A percentile compares a stretch with the other conserved stretches of the same genome.
Evolutionary conservation across 192 early-diverging fungal species (phyloP).

Genomic region (Backusella circina): DNA sequence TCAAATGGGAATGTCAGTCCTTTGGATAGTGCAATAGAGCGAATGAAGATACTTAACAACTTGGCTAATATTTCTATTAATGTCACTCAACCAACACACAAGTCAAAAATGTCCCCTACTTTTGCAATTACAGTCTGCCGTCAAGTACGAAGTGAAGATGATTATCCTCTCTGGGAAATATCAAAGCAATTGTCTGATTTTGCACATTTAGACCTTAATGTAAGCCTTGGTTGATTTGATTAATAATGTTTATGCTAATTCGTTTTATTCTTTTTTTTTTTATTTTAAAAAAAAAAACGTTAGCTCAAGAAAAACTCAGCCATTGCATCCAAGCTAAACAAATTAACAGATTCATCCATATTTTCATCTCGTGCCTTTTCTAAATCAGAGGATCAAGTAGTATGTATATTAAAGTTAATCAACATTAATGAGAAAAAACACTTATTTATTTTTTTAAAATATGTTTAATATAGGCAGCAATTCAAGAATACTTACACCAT

Average conservation of each 20-base stretch:
- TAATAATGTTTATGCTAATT: neutral
- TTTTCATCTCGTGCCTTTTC: constrained; percentile 76
- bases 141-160: neutral
- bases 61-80: constrained; percentile 27
- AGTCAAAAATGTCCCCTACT: constrained; percentile 45
- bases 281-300: neutral
- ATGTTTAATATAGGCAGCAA: neutral
- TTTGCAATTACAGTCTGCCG: neutral
- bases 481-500: constrained; percentile 82
- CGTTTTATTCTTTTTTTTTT: constrained; percentile 6
- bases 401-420: neutral
- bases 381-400: constrained; percentile 63
- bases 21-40: neutral
- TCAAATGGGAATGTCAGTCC: neutral
- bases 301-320: neutral
- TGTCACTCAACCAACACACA: constrained; percentile 50
- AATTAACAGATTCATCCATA: constrained; percentile 80
- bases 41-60: neutral
- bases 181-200: neutral
- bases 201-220: neutral
- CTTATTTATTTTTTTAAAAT: neutral
- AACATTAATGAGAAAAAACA: neutral
- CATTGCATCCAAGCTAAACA: constrained; percentile 55
- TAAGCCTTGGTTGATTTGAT: neutral
- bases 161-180: neutral